phyloP scores from a whole-genome alignment of 2,329 filamentous ascomycete species.

The Aureobasidium melanogenum region DNA sequence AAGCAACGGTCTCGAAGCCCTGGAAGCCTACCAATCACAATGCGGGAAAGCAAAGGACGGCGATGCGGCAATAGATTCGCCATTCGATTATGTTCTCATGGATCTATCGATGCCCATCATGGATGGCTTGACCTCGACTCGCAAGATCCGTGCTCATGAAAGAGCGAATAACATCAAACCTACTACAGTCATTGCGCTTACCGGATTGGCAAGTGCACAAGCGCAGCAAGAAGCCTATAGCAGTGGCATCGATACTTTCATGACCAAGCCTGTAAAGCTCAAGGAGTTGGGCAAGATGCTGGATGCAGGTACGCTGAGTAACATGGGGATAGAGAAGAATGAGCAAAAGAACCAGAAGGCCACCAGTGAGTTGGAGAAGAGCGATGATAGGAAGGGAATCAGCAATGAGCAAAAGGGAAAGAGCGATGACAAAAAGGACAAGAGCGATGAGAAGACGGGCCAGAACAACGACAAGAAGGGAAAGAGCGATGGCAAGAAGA shows the following conservation, averaged over 20 bases:
- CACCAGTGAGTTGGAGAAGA: background rate
- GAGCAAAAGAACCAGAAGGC: background rate
- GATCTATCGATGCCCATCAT: constrained; percentile 18
- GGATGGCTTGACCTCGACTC: constrained; percentile 8
- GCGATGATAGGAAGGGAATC: background rate
- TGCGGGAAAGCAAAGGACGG: background rate
- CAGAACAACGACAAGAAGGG: no score
- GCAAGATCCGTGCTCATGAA: constrained; percentile 14
- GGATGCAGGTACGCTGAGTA: background rate
- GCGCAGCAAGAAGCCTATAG: constrained; percentile 21
- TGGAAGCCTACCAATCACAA: constrained; percentile 27
- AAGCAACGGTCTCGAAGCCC: constrained; percentile 36
- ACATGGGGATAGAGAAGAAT: background rate
- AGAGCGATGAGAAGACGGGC: background rate
- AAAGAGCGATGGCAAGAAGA: background rate
- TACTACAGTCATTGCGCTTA: constrained; percentile 20
- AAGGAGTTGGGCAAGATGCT: constrained; percentile 10
- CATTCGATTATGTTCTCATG: constrained; percentile 38
- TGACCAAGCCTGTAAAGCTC: constrained; percentile 22
- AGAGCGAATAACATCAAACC: constrained; percentile 11
- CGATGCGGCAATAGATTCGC: background rate
- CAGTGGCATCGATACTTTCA: constrained; percentile 21
- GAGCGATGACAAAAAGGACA: background rate
- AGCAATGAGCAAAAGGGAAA: background rate
- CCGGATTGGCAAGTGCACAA: constrained; percentile 21